A percentile compares a stretch with the other conserved stretches of the same genome.
phyloP scores from a whole-genome alignment of 2,329 filamentous ascomycete genomes.

The Colletotrichum navitas region DNA sequence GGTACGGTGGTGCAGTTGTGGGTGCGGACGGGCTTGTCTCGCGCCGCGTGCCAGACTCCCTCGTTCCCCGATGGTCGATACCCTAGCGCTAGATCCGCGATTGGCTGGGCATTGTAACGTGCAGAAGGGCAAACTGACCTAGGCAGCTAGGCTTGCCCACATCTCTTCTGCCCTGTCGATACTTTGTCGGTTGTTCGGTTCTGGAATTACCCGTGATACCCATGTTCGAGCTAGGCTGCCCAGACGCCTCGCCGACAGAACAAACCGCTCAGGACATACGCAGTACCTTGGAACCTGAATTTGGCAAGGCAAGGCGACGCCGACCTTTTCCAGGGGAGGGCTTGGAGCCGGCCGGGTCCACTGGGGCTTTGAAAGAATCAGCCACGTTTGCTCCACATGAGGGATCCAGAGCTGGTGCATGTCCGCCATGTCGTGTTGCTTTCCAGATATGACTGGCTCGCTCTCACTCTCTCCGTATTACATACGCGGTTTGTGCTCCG shows the following conservation, averaged over 20 bases:
- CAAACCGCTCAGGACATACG: slow-evolving; percentile 7
- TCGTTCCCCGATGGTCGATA: slow-evolving; percentile 24
- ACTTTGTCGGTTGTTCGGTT: slow-evolving; percentile 37
- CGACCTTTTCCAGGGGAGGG: slow-evolving; percentile 3
- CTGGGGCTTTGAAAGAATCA: slow-evolving; percentile 25
- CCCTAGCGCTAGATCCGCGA: slow-evolving; percentile 30
- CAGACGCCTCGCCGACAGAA: slow-evolving; percentile 6
- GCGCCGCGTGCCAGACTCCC: slow-evolving; percentile 26
- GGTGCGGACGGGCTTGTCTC: slow-evolving; percentile 11
- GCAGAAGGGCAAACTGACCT: slow-evolving; percentile 30
- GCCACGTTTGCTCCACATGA: slow-evolving; percentile 25
- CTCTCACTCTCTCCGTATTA: not conserved
- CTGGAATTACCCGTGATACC: slow-evolving; percentile 41
- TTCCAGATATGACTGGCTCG: slow-evolving; percentile 15
- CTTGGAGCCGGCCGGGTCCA: not conserved
- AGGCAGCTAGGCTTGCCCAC: slow-evolving; percentile 23
- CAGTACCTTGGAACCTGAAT: not conserved
- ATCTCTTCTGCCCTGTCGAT: slow-evolving; percentile 37
- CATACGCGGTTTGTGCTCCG: slow-evolving; percentile 9
- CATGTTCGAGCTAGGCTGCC: slow-evolving; percentile 20
- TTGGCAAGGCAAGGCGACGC: slow-evolving; percentile 20
- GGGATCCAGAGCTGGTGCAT: slow-evolving; percentile 21
- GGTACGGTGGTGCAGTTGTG: slow-evolving; percentile 15
- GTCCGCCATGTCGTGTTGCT: not conserved
- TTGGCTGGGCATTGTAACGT: slow-evolving; percentile 22